These are phyloP conservation scores for Aspergillus haitiensis DNA, from an alignment of 495 filamentous ascomycete species.

Conservation along the genomic window DNA sequence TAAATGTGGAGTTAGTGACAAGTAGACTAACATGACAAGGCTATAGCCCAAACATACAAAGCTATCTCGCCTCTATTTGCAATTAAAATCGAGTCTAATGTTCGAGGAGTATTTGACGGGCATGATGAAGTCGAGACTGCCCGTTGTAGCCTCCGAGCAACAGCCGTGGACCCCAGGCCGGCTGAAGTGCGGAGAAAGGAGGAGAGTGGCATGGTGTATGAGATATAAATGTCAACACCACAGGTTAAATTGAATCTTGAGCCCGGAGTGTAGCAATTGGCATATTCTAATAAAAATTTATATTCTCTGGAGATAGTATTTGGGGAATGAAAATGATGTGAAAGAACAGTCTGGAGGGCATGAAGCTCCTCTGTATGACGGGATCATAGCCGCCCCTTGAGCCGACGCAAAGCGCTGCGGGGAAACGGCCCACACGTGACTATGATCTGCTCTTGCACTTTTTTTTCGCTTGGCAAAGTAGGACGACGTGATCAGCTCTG, in stretches of 20 bases:
- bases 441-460: slow-evolving; percentile 10
- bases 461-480: slow-evolving; percentile 18
- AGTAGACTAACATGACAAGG: not conserved
- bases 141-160: slow-evolving; percentile 36
- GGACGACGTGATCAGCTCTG: slow-evolving; percentile 15
- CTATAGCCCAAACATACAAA: slow-evolving; percentile 50
- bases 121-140: slow-evolving; percentile 37
- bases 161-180: slow-evolving; percentile 39
- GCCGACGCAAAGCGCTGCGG: slow-evolving; percentile 51
- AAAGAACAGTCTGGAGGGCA: slow-evolving; percentile 6
- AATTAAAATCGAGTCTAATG: slow-evolving; percentile 85
- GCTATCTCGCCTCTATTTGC: slow-evolving; percentile 98
- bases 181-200: slow-evolving; percentile 50
- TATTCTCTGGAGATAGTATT: not conserved
- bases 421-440: slow-evolving; percentile 37
- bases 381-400: slow-evolving; percentile 21
- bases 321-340: not conserved
- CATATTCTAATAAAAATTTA: slow-evolving; percentile 22
- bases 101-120: slow-evolving; percentile 29
- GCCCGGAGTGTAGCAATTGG: slow-evolving; percentile 10
- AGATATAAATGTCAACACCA: slow-evolving; percentile 18
- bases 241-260: not conserved
- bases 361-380: slow-evolving; percentile 9
- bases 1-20: slow-evolving; percentile 12
- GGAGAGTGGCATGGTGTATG: slow-evolving; percentile 41